phyloP scores from a whole-genome alignment of 1,284 basidiomycete genomes.

The Cutaneotrichosporon sp. region DNA sequence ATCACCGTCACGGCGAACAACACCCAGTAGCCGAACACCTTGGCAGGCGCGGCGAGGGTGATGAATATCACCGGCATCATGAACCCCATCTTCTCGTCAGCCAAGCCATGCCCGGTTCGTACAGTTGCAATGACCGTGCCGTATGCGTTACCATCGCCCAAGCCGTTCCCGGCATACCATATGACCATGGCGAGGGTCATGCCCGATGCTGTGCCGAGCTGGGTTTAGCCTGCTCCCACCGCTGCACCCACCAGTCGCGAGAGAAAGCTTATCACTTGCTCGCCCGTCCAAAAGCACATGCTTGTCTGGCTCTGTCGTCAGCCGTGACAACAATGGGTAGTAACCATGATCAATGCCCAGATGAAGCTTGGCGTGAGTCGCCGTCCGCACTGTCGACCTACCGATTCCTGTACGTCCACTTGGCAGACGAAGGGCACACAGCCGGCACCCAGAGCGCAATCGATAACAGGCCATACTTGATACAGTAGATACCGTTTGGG shows the following conservation, averaged over 20 bases:
- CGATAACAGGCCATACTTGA: conserved; percentile 53
- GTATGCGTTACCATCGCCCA: conserved; percentile 54
- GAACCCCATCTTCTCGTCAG: conserved; percentile 53
- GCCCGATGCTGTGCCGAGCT: conserved; percentile 51
- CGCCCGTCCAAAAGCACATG: conserved; percentile 56
- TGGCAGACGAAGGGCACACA: conserved; percentile 46
- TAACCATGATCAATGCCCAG: no score
- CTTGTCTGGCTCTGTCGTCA: background rate
- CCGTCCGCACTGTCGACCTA: background rate
- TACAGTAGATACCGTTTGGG: conserved; percentile 18
- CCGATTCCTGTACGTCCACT: conserved; percentile 48
- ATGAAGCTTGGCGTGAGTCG: no score
- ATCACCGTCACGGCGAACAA: conserved; percentile 43
- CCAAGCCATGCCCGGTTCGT: no score
- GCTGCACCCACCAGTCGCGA: conserved; percentile 45
- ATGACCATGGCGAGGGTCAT: conserved; percentile 54
- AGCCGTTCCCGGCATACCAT: conserved; percentile 54
- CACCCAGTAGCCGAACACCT: conserved; percentile 42
- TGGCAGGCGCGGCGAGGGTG: conserved; percentile 53
- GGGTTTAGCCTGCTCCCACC: background rate
- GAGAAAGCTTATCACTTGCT: conserved; percentile 57
- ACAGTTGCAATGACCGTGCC: conserved; percentile 47
- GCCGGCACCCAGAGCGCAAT: conserved; percentile 58
- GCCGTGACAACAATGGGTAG: conserved; percentile 13
- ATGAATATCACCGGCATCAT: conserved; percentile 55